These are phyloP conservation scores for Podospora tetraspora DNA, from an alignment of 495 filamentous ascomycete genomes.

Conservation along the genomic window DNA sequence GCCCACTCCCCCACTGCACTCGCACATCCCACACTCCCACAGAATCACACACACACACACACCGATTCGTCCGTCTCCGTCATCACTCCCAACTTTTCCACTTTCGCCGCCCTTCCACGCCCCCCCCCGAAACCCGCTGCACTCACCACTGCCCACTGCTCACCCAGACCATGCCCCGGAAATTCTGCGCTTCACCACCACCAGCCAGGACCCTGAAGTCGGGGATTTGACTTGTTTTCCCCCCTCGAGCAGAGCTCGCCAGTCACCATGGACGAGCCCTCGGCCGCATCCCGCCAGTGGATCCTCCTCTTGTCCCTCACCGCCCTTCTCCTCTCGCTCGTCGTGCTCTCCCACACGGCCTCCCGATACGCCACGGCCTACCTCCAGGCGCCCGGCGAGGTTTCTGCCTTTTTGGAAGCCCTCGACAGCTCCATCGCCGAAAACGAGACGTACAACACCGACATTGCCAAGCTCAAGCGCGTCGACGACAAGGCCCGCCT, in stretches of 20 bases:
- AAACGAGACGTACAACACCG: slow-evolving; percentile 52
- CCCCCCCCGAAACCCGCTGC: background rate
- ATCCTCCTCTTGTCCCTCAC: slow-evolving; percentile 44
- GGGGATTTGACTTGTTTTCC: slow-evolving; percentile 3
- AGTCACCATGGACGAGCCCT: slow-evolving; percentile 36
- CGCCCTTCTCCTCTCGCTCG: slow-evolving; percentile 43
- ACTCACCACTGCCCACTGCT: background rate
- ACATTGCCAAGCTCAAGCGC: slow-evolving; percentile 43
- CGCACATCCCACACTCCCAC: background rate
- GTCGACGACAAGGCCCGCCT: slow-evolving; percentile 51
- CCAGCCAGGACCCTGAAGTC: slow-evolving; percentile 9
- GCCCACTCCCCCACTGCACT: background rate
- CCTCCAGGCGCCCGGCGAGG: slow-evolving; percentile 44
- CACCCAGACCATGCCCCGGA: background rate
- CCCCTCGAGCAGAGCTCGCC: background rate
- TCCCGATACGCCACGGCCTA: slow-evolving; percentile 43
- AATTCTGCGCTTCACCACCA: background rate
- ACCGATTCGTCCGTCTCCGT: background rate
- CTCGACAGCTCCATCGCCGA: slow-evolving; percentile 46
- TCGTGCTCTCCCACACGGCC: slow-evolving; percentile 38
- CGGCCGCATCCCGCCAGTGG: slow-evolving; percentile 34
- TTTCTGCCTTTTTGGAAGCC: slow-evolving; percentile 45
- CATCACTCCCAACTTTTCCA: background rate
- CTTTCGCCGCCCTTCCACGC: background rate
- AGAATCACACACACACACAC: background rate